Conservation (phyloP, 2,329 filamentous ascomycete genomes). For the Cryphonectria carpinicola region DNA sequence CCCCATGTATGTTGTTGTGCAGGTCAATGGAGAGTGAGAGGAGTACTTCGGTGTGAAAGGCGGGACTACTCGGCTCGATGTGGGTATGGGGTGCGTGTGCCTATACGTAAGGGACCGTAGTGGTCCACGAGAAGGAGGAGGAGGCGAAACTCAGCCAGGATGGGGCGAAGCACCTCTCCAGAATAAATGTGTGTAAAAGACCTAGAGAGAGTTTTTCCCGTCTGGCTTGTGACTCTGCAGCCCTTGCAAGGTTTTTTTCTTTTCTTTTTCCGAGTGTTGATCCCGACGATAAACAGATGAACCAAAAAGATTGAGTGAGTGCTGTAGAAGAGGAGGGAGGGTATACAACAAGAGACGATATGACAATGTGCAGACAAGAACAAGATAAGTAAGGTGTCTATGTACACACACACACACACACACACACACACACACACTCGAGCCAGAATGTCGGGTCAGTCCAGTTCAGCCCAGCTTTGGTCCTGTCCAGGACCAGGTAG, state of each 20-base stretch:
- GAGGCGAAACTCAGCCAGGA: not conserved
- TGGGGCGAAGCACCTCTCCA: not conserved
- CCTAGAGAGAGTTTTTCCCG: not conserved
- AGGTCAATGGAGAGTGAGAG: not conserved
- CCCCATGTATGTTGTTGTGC: slow-evolving; percentile 12
- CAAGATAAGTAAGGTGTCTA: not conserved
- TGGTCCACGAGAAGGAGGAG: not conserved
- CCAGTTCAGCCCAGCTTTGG: not conserved
- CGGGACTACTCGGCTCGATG: slow-evolving; percentile 16
- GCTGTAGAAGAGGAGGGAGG: not conserved
- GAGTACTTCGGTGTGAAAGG: slow-evolving; percentile 8
- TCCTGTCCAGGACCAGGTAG: not conserved
- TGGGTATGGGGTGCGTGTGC: slow-evolving; percentile 27
- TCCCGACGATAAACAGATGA: not conserved
- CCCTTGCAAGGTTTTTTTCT: not conserved
- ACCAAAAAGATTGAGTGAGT: not conserved
- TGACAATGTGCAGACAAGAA: not conserved
- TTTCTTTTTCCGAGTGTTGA: not conserved
- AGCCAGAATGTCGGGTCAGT: not conserved
- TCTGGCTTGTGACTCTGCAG: not conserved
- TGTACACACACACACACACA: not conserved
- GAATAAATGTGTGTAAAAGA: not conserved
- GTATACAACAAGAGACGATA: not conserved
- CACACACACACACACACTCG: not conserved
- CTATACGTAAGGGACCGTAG: slow-evolving; percentile 24